Base-by-base conservation (phyloP, 2,329 filamentous ascomycete species). In the Aspergillus fischeri region DNA sequence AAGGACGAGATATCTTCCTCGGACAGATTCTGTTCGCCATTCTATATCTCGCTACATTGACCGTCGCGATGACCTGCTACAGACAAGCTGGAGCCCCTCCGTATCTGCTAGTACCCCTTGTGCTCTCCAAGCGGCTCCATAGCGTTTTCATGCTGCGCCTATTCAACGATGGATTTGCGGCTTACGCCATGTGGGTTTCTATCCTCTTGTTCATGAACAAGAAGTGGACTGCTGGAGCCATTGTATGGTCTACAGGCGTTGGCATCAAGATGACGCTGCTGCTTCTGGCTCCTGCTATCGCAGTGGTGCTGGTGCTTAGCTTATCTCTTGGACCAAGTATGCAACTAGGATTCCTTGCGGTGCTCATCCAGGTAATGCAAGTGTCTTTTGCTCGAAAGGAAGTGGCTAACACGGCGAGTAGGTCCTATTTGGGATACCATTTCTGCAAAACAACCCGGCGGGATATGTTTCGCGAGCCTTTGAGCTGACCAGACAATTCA, bases 211-310 rank as follows among this genome's bases (percentile, higher is more conserved):
- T 92, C 70, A 91, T 97, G 77, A 83, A 83, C 49, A 81, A 86
- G 32, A 78, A 81, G 56, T 97, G 90, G 89, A 86, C 86, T 27
- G 66, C 88, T 0, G 94, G 87, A 6, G 87, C 86, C 51, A 71
- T 91, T 17, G 78, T 86, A 51, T 97, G 90, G 78, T 88, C 87
- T 52, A 82, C 86, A 67, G 93, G 91, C 0, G 76, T 99, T 11
- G 92, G 90, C n/a, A 85, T 94, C 66, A 99, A 99, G 78, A 99
- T 99, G 94, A 91, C 90, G 14, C 74, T 97, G 51, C 80, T 99
- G 45, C 81, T 99, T 44, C 84, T 87, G 7, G 82, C 95, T 45
- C 94, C 94, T 0, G 92, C 91, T 0, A 82, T 97, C 52, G 91
- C 85, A 0, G 74, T 91, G 8, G 77, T 96, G 35, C 80, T 95